Evolutionary conservation across 306 rosid genomes (phyloP), one percentile per base, ranked within the genome.

Genomic region (Rosa lucieae): DNA sequence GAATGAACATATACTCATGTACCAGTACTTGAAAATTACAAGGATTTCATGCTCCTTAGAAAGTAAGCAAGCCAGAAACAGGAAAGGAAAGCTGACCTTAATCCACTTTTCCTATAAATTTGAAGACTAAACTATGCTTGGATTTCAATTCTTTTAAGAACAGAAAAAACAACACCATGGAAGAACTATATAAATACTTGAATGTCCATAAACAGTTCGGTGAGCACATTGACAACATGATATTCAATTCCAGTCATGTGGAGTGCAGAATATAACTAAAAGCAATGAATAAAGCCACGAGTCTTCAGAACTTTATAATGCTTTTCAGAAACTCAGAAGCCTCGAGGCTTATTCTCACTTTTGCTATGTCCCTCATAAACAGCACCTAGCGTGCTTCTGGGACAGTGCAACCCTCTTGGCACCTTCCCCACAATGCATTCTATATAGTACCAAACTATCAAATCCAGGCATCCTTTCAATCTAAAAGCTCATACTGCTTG

Each of bases 341-440:
- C 71, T 47, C 79, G 14, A 46, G 79, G 79, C 72, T 62, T 75
- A 59, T 23, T 59, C 42, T 42, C 46, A 43, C 78, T 44, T 75
- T 75, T 44, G 55, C 78, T 20, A 76, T 20, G 47, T 20, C 44
- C 47, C 21, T 20, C 48, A 32, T 3, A 62, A 12, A 11, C 71
- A 10, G 61, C 72, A 63, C 68, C 39, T 26, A 26, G 58, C 4
- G 39, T 44, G 70, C 58, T 75, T 26, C 58, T 26, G 70, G 70
- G 35, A 61, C 78, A 75, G 58, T 61, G 46, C 78, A 29, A 61
- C 18, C 26, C 58, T 75, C 70, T 59, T 75, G 70, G 46, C 70
- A 58, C 48, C 78, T 32, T 67, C 72, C 32, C 76, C 63, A 51
- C 65, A 20, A 1, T 51, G 46, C 17, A 49, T 8, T n/a, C 23